Percentiles rank a stretch among this genome's conserved stretches.
These are phyloP conservation scores for Trichoderma asperellum DNA, from an alignment of 2,329 filamentous ascomycete species.

Conservation along the genomic window DNA sequence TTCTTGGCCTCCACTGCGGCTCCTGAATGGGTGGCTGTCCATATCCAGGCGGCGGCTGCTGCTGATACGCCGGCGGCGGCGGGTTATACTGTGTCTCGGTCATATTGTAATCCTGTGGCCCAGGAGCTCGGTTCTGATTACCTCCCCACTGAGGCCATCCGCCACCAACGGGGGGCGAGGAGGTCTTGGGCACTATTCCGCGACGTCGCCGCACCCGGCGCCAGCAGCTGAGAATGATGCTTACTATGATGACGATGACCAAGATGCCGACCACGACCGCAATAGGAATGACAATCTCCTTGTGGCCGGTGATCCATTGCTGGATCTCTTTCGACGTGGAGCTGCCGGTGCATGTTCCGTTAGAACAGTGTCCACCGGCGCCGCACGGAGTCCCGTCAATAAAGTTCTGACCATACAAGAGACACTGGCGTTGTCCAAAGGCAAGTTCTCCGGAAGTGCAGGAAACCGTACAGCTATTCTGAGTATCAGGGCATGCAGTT, in stretches of 20 bases:
- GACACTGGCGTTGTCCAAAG: constrained; percentile 56
- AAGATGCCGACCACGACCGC: constrained; percentile 72
- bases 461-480: constrained; percentile 69
- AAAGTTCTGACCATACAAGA: constrained; percentile 85
- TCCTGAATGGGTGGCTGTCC: constrained; percentile 20
- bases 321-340: constrained; percentile 71
- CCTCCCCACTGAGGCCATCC: constrained; percentile 30
- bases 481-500: constrained; percentile 65
- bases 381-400: constrained; percentile 87
- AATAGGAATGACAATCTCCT: constrained; percentile 81
- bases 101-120: neutral
- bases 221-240: constrained; percentile 63
- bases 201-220: constrained; percentile 35
- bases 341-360: constrained; percentile 76
- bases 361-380: constrained; percentile 76
- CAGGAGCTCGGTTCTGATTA: neutral
- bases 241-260: constrained; percentile 68
- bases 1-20: constrained; percentile 32
- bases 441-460: constrained; percentile 60
- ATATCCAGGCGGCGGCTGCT: constrained; percentile 17
- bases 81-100: constrained; percentile 8
- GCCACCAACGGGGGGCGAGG: constrained; percentile 21
- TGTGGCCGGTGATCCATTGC: constrained; percentile 77
- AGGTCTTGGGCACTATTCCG: constrained; percentile 35
- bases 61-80: constrained; percentile 18